Conservation (phyloP, 805 yeast genomes). For the Starmerella sp. region DNA sequence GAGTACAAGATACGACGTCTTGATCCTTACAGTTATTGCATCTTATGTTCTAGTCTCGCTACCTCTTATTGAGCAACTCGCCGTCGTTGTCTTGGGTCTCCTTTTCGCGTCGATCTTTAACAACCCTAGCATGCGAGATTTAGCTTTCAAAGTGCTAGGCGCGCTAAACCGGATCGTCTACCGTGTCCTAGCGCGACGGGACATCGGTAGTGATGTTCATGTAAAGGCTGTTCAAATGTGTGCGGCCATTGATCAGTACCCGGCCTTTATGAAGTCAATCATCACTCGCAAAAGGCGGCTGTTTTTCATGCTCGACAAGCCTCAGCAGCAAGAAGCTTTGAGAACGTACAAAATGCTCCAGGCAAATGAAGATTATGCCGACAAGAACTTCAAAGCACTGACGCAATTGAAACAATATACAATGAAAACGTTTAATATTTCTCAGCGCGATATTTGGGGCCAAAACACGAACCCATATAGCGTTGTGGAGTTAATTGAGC, state of each 20-base stretch:
- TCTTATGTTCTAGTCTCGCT: not conserved
- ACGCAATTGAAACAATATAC: constrained; percentile 36
- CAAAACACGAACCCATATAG: constrained; percentile 26
- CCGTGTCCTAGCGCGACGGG: not conserved
- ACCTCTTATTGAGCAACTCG: not conserved
- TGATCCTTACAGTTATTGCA: not conserved
- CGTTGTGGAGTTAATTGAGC: constrained; percentile 46
- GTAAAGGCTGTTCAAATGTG: constrained; percentile 10
- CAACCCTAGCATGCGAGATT: not conserved
- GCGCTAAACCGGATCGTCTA: not conserved
- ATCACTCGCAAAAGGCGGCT: constrained; percentile 21
- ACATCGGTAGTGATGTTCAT: not conserved
- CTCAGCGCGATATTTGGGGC: constrained; percentile 36
- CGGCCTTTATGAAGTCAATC: constrained; percentile 3
- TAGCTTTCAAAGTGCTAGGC: not conserved
- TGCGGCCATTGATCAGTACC: constrained; percentile 23
- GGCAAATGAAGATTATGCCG: constrained; percentile 38
- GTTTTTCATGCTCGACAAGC: constrained; percentile 35
- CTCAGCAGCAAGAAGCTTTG: constrained; percentile 46
- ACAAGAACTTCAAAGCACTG: constrained; percentile 39
- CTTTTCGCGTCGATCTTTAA: not conserved
- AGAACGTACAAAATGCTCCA: constrained; percentile 44
- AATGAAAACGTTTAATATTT: constrained; percentile 31
- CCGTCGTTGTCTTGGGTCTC: not conserved
- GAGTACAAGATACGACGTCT: not conserved